Percentiles rank a stretch among this genome's conserved stretches.
phyloP scores from a whole-genome alignment of 495 filamentous ascomycete species.

The Penicillium fimorum region DNA sequence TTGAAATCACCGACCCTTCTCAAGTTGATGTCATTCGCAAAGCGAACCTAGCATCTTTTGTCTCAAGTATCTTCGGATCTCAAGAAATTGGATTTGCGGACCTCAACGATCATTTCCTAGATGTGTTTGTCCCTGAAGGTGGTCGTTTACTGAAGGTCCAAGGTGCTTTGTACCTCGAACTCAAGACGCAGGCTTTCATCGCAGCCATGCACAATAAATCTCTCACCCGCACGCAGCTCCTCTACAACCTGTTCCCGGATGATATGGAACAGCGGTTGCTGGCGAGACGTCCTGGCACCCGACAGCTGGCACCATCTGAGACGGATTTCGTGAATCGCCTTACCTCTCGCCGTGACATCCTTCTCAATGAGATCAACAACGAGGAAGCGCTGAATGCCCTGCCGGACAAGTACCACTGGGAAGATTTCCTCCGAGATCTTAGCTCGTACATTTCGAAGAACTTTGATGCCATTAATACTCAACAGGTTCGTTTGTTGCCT shows the following conservation, averaged over 20 bases:
- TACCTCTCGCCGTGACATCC: slow-evolving; percentile 61
- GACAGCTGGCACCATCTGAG: slow-evolving; percentile 66
- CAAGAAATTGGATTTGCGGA: slow-evolving; percentile 81
- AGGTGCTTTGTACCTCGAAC: slow-evolving; percentile 70
- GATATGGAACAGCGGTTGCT: slow-evolving; percentile 64
- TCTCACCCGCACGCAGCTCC: slow-evolving; percentile 60
- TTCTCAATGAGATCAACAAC: slow-evolving; percentile 61
- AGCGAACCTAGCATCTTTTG: slow-evolving; percentile 83
- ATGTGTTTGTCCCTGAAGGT: slow-evolving; percentile 78
- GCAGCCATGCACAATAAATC: slow-evolving; percentile 66
- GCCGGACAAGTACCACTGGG: slow-evolving; percentile 75
- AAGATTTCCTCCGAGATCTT: slow-evolving; percentile 72
- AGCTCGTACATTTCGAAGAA: slow-evolving; percentile 74
- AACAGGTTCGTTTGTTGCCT: slow-evolving; percentile 40
- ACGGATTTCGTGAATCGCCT: slow-evolving; percentile 68
- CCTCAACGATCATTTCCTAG: slow-evolving; percentile 79
- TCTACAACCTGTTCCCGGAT: slow-evolving; percentile 72
- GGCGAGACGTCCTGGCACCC: slow-evolving; percentile 61
- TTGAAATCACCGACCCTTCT: slow-evolving; percentile 65
- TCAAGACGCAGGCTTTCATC: slow-evolving; percentile 86
- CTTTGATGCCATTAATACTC: slow-evolving; percentile 60
- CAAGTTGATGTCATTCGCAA: slow-evolving; percentile 77
- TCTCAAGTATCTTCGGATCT: slow-evolving; percentile 77
- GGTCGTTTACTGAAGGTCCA: slow-evolving; percentile 68
- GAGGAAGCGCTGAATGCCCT: slow-evolving; percentile 61